Evolutionary conservation across 164 flowering plant species (phyloP).

Genomic region (Hamamelis virginiana): DNA sequence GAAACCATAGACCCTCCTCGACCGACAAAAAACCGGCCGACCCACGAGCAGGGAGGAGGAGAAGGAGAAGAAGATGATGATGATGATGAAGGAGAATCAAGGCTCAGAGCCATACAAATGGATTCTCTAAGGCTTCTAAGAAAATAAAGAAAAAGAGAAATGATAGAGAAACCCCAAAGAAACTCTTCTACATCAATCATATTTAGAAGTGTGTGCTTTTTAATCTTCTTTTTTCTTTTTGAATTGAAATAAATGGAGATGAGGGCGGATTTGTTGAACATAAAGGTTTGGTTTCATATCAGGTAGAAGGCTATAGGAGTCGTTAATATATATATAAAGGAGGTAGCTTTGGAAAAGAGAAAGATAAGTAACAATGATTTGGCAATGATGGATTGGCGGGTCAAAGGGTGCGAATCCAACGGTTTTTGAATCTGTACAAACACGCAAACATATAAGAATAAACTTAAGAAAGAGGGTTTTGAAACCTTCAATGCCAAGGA

Average conservation of each 20-base stretch:
- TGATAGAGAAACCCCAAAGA: constrained; percentile 24
- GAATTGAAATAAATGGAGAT: no score
- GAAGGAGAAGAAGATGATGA: constrained; percentile 9
- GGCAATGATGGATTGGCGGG: constrained; percentile 13
- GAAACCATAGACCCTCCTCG: no score
- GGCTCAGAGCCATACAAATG: constrained; percentile 19
- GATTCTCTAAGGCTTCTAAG: constrained; percentile 10
- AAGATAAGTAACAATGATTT: background rate
- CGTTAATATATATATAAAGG: background rate
- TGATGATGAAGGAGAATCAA: constrained; percentile 13
- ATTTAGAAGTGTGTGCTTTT: background rate
- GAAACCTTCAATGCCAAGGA: constrained; percentile 24
- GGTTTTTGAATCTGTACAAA: no score
- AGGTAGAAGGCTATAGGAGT: background rate
- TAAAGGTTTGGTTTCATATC: background rate
- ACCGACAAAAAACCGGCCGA: background rate
- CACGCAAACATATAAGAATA: no score
- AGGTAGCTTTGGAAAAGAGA: background rate
- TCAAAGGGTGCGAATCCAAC: constrained; percentile 12
- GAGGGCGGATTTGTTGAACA: background rate
- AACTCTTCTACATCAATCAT: constrained; percentile 19
- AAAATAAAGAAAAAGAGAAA: constrained; percentile 15
- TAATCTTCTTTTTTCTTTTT: background rate
- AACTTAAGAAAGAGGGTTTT: background rate
- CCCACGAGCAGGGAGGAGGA: constrained; percentile 12